Percentiles rank a stretch among this genome's conserved stretches.
These are phyloP conservation scores for Pistacia vera DNA, from an alignment of 345 rosid genomes.

Conservation along the genomic window DNA sequence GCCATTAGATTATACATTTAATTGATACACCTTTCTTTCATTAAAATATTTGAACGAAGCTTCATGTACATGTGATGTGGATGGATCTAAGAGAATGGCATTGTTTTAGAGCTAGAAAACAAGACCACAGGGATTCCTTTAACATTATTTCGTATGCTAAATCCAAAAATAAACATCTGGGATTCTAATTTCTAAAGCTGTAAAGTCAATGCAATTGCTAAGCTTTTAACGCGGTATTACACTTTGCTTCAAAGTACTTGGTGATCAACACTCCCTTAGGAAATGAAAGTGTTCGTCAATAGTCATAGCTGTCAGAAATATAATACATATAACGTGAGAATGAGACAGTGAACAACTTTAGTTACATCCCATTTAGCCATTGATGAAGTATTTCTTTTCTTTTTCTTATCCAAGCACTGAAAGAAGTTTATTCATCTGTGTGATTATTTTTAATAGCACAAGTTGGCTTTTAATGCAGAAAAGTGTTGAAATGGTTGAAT, in stretches of 20 bases:
- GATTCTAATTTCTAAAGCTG: background rate
- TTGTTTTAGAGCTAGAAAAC: too few relatives aligned
- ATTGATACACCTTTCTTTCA: constrained; percentile 8
- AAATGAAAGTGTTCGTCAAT: too few relatives aligned
- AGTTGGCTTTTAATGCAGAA: constrained; percentile 14
- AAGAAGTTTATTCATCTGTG: background rate
- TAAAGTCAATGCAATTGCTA: constrained; percentile 24
- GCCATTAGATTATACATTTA: constrained; percentile 32
- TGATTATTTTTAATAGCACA: background rate
- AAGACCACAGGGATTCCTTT: background rate
- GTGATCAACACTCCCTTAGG: background rate
- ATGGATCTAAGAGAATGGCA: constrained; percentile 2
- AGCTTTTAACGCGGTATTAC: background rate
- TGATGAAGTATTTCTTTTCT: too few relatives aligned
- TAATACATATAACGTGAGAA: background rate
- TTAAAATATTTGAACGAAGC: constrained; percentile 7
- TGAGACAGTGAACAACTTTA: background rate
- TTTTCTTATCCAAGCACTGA: background rate
- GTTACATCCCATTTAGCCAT: too few relatives aligned
- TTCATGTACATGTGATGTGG: too few relatives aligned
- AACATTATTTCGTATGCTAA: background rate
- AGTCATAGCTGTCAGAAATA: constrained; percentile 8
- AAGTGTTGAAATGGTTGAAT: constrained; percentile 20
- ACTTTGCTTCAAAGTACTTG: too few relatives aligned
- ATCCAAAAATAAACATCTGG: background rate